Evolutionary conservation across 345 rosid species (phyloP), one percentile per base, ranked within the genome.

Genomic region (Hibiscus trionum): DNA sequence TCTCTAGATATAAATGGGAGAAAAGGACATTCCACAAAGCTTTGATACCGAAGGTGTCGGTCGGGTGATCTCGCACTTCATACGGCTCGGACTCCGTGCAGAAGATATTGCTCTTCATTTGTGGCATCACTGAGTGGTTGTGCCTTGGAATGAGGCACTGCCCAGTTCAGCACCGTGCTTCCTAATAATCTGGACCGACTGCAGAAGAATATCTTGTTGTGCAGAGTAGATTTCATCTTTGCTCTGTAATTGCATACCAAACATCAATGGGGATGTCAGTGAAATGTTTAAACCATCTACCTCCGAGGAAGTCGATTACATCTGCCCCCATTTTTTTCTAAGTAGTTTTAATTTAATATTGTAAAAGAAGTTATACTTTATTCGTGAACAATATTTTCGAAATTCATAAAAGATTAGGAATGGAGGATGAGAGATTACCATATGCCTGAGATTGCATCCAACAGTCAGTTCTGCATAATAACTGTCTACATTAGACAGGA

Each of bases 391-490:
- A 4, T 4, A 4, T 33, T 33, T 33, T 33, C 37, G 37, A 33
- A 57, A 57, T 31, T 57, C 26, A 4, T 19, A 19, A 17, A 17
- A n/a, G 60, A 19, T 19, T 9, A 57, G 6, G 29, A 42, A 42
- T 31, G 1, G 31, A 64, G 56, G 9, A 24, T 46, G 61, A 46
- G 21, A 27, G 49, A 53, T 66, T 82, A 91, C 98, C 98, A 94
- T 90, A 7, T 73, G 74, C 69, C 44, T 84, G 76, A 94, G 95
- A 85, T 94, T 91, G 92, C 90, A 94, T 68, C 97, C 98, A 31
- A 94, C 71, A 72, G 88, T 85, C 77, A 94, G 78, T 74, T 91
- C 96, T 31, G 89, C 93, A 49, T 62, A 85, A 57, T 89, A 88
- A 75, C 84, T 84, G 73, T 87, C 98, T 75, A 90, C 79, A 24